Conservation (phyloP, 2,329 filamentous ascomycete genomes). For the Zymoseptoria ardabiliae region DNA sequence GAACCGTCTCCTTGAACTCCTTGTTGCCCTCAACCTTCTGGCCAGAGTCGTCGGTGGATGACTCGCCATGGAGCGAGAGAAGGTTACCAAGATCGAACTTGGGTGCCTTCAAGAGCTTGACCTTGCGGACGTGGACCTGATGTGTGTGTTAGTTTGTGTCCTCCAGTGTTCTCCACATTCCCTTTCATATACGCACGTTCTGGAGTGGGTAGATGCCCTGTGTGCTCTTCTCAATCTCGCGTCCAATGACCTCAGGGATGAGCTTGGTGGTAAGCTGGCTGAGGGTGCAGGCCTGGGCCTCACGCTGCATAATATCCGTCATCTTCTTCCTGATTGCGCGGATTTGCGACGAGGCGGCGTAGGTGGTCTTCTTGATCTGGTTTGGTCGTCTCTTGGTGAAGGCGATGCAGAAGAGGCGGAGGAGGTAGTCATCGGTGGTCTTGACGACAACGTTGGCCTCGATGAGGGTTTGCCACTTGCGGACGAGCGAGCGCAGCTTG, state of each 20-base stretch:
- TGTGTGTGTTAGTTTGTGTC: slow-evolving; percentile 29
- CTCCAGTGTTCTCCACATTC: background rate
- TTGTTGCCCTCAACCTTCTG: slow-evolving; percentile 78
- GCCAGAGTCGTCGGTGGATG: slow-evolving; percentile 87
- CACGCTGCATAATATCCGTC: slow-evolving; percentile 96
- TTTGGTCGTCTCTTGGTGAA: slow-evolving; percentile 99
- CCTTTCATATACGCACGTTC: slow-evolving; percentile 59
- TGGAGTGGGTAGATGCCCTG: slow-evolving; percentile 99
- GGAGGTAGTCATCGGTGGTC: slow-evolving; percentile 99
- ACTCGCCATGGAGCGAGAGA: slow-evolving; percentile 96
- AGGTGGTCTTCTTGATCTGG: slow-evolving; percentile 99
- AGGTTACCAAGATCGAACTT: slow-evolving; percentile 98
- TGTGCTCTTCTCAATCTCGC: slow-evolving; percentile 98
- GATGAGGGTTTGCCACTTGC: slow-evolving; percentile 99
- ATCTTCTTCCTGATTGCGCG: slow-evolving; percentile 99
- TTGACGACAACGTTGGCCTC: slow-evolving; percentile 99
- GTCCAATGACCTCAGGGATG: slow-evolving; percentile 97
- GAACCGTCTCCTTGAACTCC: slow-evolving; percentile 98
- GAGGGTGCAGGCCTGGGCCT: slow-evolving; percentile 89
- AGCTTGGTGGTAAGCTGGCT: slow-evolving; percentile 97
- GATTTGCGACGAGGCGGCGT: slow-evolving; percentile 94
- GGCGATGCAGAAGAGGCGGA: slow-evolving; percentile 96
- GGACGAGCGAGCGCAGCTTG: slow-evolving; percentile 97
- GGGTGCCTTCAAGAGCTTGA: slow-evolving; percentile 96
- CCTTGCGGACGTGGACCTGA: slow-evolving; percentile 99